Percentiles rank a stretch among this genome's conserved stretches.
These are phyloP conservation scores for Trichoderma semiorbis DNA, from an alignment of 2,329 filamentous ascomycete genomes.

Conservation along the genomic window DNA sequence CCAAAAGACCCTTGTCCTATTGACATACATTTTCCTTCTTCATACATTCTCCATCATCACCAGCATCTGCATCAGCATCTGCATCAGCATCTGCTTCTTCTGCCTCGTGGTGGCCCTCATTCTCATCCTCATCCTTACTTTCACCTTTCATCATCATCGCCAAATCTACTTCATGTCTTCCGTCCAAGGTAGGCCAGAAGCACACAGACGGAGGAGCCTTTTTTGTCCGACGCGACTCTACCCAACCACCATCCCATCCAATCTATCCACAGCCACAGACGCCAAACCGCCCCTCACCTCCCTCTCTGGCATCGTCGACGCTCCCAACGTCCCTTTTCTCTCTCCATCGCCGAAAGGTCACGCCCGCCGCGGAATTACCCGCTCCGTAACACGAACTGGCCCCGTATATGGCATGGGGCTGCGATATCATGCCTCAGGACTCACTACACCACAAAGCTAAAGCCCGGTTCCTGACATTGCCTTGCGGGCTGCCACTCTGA, in stretches of 20 bases:
- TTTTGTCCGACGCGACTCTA: background rate
- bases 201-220: background rate
- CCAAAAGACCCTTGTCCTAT: background rate
- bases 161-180: background rate
- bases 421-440: background rate
- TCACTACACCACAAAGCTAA: background rate
- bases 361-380: background rate
- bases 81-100: background rate
- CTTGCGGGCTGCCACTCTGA: background rate
- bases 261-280: background rate
- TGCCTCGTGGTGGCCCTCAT: background rate
- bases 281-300: slow-evolving; percentile 13
- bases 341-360: background rate
- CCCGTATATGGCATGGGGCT: background rate
- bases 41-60: background rate
- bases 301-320: background rate
- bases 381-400: background rate
- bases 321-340: background rate
- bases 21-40: background rate
- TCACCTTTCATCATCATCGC: background rate
- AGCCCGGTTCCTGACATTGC: background rate
- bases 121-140: background rate
- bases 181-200: background rate
- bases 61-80: background rate
- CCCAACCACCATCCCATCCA: background rate